A percentile compares a stretch with the other conserved stretches of the same genome.
Conservation (phyloP, 2,329 filamentous ascomycete genomes). For the Tolypocladium sp. region DNA sequence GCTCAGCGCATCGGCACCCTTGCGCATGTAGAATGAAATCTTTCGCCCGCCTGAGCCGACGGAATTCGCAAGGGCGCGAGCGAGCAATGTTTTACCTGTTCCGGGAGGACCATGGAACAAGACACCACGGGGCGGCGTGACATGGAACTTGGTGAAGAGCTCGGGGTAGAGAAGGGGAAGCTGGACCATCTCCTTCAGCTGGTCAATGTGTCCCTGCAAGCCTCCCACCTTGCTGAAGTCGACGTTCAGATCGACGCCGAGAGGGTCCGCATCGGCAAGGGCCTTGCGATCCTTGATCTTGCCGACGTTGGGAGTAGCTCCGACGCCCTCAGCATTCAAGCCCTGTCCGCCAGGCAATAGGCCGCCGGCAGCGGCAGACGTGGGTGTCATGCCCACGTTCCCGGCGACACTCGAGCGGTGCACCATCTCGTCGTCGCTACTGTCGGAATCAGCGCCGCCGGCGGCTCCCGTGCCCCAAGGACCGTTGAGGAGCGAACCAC, state of each 20-base stretch:
- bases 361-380: slow-evolving; percentile 36
- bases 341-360: slow-evolving; percentile 32
- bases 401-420: slow-evolving; percentile 50
- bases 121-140: slow-evolving; percentile 89
- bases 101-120: slow-evolving; percentile 95
- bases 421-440: slow-evolving; percentile 84
- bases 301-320: slow-evolving; percentile 68
- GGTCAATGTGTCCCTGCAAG: slow-evolving; percentile 86
- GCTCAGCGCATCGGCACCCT: slow-evolving; percentile 92
- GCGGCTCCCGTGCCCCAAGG: slow-evolving; percentile 66
- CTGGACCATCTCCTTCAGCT: slow-evolving; percentile 97
- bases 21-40: slow-evolving; percentile 99
- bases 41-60: slow-evolving; percentile 84
- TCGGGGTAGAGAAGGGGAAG: slow-evolving; percentile 91
- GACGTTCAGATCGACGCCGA: slow-evolving; percentile 86
- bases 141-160: slow-evolving; percentile 82
- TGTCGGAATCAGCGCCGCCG: slow-evolving; percentile 84
- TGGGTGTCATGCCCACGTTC: slow-evolving; percentile 53
- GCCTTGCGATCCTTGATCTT: slow-evolving; percentile 90
- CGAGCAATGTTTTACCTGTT: slow-evolving; percentile 95
- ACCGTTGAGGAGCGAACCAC: slow-evolving; percentile 61
- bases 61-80: slow-evolving; percentile 83
- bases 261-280: slow-evolving; percentile 84
- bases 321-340: slow-evolving; percentile 32
- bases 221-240: slow-evolving; percentile 94